phyloP scores from a whole-genome alignment of 2,329 filamentous ascomycete species.

The Diaporthe velutina region DNA sequence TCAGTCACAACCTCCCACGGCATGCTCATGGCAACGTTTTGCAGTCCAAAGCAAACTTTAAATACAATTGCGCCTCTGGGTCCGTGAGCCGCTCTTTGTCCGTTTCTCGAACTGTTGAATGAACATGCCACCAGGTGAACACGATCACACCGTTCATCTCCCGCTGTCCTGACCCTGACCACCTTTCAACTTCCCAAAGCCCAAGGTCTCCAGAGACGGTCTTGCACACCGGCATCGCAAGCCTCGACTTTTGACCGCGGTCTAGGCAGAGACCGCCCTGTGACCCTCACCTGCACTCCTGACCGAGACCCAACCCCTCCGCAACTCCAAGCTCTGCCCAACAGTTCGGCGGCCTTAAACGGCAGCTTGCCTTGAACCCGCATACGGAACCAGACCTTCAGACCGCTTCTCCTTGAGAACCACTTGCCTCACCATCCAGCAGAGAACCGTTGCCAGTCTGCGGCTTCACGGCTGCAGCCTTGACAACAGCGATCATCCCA shows the following conservation, averaged over 20 bases:
- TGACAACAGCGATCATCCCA: conserved; percentile 12
- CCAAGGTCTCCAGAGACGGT: neutral
- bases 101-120: neutral
- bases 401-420: conserved; percentile 4
- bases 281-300: too few relatives aligned
- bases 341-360: neutral
- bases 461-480: neutral
- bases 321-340: neutral
- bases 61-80: neutral
- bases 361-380: conserved; percentile 31
- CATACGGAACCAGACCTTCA: conserved; percentile 32
- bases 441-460: neutral
- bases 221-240: neutral
- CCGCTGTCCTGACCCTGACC: too few relatives aligned
- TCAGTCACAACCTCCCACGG: neutral
- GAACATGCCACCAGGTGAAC: neutral
- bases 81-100: neutral
- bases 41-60: neutral
- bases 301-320: neutral
- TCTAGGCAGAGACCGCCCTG: neutral
- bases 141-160: too few relatives aligned
- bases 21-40: too few relatives aligned
- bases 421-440: neutral
- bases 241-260: too few relatives aligned
- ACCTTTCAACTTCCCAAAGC: neutral